Evolutionary conservation across 108 stramenopile species (phyloP).

Genomic region (Phaeodactylum tricornutum): DNA sequence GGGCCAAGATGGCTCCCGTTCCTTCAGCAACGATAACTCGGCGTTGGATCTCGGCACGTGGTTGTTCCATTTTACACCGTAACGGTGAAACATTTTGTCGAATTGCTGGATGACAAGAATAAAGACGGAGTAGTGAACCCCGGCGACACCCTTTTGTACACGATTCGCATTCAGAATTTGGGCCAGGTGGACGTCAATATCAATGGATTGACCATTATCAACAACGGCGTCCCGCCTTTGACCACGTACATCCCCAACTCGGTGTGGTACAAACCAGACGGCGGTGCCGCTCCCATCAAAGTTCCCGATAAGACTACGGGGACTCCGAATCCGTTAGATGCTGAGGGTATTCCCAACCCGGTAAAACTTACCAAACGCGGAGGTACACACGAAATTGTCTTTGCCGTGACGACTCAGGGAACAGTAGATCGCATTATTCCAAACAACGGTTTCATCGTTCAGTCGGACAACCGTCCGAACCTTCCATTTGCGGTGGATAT

Average conservation of each 20-base stretch:
- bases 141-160: conserved; percentile 4
- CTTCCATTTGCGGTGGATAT: background rate
- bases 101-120: conserved; percentile 1
- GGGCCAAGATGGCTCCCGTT: conserved; percentile 6
- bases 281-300: background rate
- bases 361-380: background rate
- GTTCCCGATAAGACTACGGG: background rate
- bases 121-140: conserved; percentile 5
- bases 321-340: background rate
- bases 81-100: background rate
- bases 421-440: background rate
- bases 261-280: too few relatives aligned
- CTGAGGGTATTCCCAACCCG: background rate
- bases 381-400: background rate
- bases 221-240: too few relatives aligned
- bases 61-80: conserved; percentile 1
- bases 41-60: conserved; percentile 12
- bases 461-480: background rate
- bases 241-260: too few relatives aligned
- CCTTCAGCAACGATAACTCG: background rate
- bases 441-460: background rate
- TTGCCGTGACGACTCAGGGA: background rate
- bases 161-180: conserved; percentile 1
- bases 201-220: too few relatives aligned
- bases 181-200: too few relatives aligned